Percentiles rank a stretch among this genome's conserved stretches.
Conservation (phyloP, 768 basidiomycete species). For the Glaciozyma antarctica region DNA sequence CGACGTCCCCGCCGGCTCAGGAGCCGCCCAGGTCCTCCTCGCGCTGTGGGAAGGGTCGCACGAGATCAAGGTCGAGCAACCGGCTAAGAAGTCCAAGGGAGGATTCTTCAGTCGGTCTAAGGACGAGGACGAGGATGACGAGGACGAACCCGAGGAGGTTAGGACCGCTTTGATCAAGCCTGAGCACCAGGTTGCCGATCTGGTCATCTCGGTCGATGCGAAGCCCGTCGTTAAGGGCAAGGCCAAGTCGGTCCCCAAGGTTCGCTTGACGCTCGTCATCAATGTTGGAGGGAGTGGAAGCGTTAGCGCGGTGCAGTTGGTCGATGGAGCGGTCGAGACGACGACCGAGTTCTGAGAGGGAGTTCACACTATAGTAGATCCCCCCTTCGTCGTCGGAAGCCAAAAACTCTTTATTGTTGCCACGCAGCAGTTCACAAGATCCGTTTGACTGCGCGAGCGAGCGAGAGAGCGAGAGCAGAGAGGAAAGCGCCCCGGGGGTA, state of each 20-base stretch:
- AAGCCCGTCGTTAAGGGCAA: conserved; percentile 3
- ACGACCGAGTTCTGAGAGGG: background rate
- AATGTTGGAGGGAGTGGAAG: conserved; percentile 30
- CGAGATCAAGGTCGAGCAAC: conserved; percentile 28
- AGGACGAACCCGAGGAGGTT: conserved; percentile 37
- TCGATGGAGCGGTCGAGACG: conserved; percentile 11
- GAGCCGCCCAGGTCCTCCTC: conserved; percentile 34
- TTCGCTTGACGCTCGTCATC: conserved; percentile 32
- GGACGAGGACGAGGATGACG: conserved; percentile 1
- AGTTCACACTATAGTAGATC: no score
- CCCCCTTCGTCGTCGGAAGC: no score
- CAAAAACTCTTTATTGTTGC: no score
- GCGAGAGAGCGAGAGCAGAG: no score
- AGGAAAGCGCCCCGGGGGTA: no score
- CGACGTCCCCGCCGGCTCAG: conserved; percentile 36
- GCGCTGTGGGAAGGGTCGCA: conserved; percentile 36
- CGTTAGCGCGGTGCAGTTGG: conserved; percentile 29
- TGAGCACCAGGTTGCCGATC: conserved; percentile 29
- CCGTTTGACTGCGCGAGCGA: no score
- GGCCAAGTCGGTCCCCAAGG: conserved; percentile 12
- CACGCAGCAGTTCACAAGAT: no score
- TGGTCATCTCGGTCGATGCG: conserved; percentile 31
- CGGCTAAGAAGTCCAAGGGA: conserved; percentile 20
- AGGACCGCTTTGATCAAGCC: conserved; percentile 31
- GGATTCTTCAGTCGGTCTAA: conserved; percentile 5